Evolutionary conservation across 2,329 filamentous ascomycete species (phyloP).

Genomic region (Tolypocladium guangdongense): DNA sequence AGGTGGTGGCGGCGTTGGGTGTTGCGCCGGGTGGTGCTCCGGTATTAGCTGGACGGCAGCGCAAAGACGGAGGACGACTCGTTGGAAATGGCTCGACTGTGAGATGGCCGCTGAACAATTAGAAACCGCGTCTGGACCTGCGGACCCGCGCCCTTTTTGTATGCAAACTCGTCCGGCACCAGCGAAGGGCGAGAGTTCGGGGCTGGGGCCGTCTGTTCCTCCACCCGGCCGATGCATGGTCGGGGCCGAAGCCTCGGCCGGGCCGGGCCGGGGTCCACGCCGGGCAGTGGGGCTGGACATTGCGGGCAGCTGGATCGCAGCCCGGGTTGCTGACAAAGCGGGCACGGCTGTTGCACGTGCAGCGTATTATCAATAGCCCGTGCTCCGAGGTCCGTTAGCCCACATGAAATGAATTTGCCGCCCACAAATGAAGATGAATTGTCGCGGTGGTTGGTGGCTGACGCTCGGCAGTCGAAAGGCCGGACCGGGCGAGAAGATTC

Average conservation of each 20-base stretch:
- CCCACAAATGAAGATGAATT: too few relatives aligned
- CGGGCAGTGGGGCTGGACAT: too few relatives aligned
- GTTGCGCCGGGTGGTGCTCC: neutral
- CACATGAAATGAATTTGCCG: too few relatives aligned
- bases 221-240: neutral
- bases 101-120: neutral
- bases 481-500: neutral
- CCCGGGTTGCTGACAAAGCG: too few relatives aligned
- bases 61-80: neutral
- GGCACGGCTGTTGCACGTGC: too few relatives aligned
- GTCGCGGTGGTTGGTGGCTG: too few relatives aligned
- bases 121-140: neutral
- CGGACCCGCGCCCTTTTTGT: neutral
- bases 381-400: too few relatives aligned
- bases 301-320: too few relatives aligned
- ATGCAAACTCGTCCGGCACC: neutral
- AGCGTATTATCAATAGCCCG: too few relatives aligned
- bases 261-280: neutral
- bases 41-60: neutral
- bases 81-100: neutral
- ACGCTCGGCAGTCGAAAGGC: neutral
- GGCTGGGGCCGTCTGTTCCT: neutral
- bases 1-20: neutral
- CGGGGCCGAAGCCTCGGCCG: neutral
- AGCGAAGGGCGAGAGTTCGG: neutral